Base-by-base conservation (phyloP, 176 grass and related monocot species). In the Leersia perrieri region DNA sequence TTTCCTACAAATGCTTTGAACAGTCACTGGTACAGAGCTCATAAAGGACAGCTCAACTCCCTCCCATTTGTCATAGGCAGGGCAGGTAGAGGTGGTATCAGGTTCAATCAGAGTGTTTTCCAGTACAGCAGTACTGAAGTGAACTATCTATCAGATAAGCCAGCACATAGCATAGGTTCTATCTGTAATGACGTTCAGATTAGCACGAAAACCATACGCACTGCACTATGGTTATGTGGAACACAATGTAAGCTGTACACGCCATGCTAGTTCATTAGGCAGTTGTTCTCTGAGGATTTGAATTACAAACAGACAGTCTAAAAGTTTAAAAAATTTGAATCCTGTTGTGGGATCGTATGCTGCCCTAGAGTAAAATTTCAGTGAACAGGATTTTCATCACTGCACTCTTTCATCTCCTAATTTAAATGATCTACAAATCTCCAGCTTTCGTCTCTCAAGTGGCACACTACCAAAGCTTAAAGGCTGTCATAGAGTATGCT, bases 251-350 rank as follows among this genome's bases (percentile, higher is more conserved):
- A 44, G 2, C 55, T 68, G 76, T 58, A 67, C 60, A 42, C 2
- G 1, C 30, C 27, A 10, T 41, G 20, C 4, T 40, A 53, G 6
- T 78, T 22, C 70, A 39, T 36, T 53, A 11, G n/a, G 65, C 33
- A 66, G 74, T 74, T 41, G 15, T 49, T 63, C 5, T 16, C 1
- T 11, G 11, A 33, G 3, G 6, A 55, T 70, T 62, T 28, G 55
- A 40, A 58, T 83, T 72, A 83, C 79, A 87, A 13, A 65, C 27
- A 38, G 20, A 65, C n/a, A 34, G 34, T 65, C 65, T 57, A 81
- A 23, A 75, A 25, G 55, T 38, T 81, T 62, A 33, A 65, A 77
- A 78, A 58, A 73, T 58, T 45, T 34, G 42, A 80, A 78, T 34
- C 60, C 12, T 60, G 78, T 7, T 5, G 7, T 58, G 53, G 33